Conservation (phyloP, 176 grass and related monocot species). For the Oryza meridionalis region DNA sequence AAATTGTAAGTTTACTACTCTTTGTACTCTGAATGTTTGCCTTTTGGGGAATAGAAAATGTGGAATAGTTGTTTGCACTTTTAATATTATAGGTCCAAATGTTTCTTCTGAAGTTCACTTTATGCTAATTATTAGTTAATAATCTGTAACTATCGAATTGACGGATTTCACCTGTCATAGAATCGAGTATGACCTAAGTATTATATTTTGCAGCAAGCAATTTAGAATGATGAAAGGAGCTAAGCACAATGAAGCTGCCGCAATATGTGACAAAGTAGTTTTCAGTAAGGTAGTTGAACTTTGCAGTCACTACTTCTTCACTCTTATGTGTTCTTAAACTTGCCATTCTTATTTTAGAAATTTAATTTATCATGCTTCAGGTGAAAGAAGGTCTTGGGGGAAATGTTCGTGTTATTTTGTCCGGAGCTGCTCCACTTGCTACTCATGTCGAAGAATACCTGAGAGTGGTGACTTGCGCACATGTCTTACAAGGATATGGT, state of each 20-base stretch:
- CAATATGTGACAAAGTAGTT: slow-evolving; percentile 84
- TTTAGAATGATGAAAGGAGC: slow-evolving; percentile 80
- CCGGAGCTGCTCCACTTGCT: slow-evolving; percentile 89
- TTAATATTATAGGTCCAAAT: slow-evolving; percentile 11
- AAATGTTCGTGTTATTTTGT: slow-evolving; percentile 85
- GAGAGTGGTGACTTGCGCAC: slow-evolving; percentile 82
- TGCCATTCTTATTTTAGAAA: slow-evolving; percentile 23
- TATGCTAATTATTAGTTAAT: slow-evolving; percentile 30
- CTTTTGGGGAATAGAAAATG: background rate
- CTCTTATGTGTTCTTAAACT: slow-evolving; percentile 9
- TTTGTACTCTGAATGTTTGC: background rate
- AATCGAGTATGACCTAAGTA: slow-evolving; percentile 27
- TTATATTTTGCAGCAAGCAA: slow-evolving; percentile 76
- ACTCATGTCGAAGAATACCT: slow-evolving; percentile 86
- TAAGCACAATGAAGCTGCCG: slow-evolving; percentile 83
- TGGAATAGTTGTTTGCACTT: slow-evolving; percentile 24
- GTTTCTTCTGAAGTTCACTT: slow-evolving; percentile 11
- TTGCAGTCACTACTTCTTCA: slow-evolving; percentile 7
- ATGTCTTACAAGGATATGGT: slow-evolving; percentile 98
- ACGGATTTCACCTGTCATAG: slow-evolving; percentile 24
- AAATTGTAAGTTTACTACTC: slow-evolving; percentile 68
- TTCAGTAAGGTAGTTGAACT: slow-evolving; percentile 79
- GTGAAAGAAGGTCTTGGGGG: slow-evolving; percentile 92
- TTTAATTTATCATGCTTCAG: slow-evolving; percentile 42
- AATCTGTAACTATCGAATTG: background rate